Evolutionary conservation across 2,329 filamentous ascomycete genomes (phyloP).

Genomic region (Parascedosporium putredinis): DNA sequence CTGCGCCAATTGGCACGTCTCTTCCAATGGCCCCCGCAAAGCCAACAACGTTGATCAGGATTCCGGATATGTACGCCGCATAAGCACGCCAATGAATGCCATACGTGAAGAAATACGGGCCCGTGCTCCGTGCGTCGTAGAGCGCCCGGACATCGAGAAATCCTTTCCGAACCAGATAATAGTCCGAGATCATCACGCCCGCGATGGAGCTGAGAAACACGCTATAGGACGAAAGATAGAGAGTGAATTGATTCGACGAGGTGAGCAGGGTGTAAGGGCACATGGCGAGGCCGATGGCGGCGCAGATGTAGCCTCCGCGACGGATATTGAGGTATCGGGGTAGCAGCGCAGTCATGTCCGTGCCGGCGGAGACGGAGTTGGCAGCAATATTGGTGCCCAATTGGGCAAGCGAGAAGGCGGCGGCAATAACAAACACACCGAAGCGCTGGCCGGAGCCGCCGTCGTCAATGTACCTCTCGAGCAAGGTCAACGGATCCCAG

Average conservation of each 20-base stretch:
- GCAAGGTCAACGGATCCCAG: slow-evolving; percentile 62
- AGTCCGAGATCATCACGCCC: slow-evolving; percentile 82
- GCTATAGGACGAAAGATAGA: slow-evolving; percentile 82
- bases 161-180: slow-evolving; percentile 75
- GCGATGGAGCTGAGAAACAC: slow-evolving; percentile 92
- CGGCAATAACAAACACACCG: slow-evolving; percentile 63
- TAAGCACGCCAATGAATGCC: slow-evolving; percentile 82
- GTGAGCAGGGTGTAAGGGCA: slow-evolving; percentile 76
- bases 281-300: slow-evolving; percentile 69
- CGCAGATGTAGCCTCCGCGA: slow-evolving; percentile 79
- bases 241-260: slow-evolving; percentile 72
- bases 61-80: slow-evolving; percentile 69
- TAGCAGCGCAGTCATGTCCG: slow-evolving; percentile 70
- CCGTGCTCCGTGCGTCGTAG: slow-evolving; percentile 57
- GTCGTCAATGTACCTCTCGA: slow-evolving; percentile 58
- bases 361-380: slow-evolving; percentile 75
- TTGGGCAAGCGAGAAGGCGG: slow-evolving; percentile 67
- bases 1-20: slow-evolving; percentile 64
- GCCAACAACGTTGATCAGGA: slow-evolving; percentile 83
- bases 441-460: slow-evolving; percentile 60
- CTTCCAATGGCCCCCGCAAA: slow-evolving; percentile 72
- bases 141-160: slow-evolving; percentile 71
- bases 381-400: slow-evolving; percentile 81
- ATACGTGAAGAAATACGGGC: slow-evolving; percentile 62
- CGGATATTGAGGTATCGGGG: slow-evolving; percentile 77